Percentiles rank a stretch among this genome's conserved stretches.
phyloP scores from a whole-genome alignment of 1,284 basidiomycete genomes.

The Waitea zeae region DNA sequence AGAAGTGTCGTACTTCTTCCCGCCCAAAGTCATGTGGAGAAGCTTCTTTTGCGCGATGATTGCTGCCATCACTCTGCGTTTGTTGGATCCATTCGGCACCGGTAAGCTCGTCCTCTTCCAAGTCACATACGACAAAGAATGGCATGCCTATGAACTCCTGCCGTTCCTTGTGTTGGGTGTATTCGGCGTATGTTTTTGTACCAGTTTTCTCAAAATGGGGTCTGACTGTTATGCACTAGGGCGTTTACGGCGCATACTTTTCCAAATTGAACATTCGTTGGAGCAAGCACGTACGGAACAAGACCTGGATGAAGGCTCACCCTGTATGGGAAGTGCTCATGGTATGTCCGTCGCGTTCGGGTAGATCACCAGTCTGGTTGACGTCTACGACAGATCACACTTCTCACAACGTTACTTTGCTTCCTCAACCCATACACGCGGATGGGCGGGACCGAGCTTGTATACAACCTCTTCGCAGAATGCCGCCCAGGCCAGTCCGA shows the following conservation, averaged over 20 bases:
- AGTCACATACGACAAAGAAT: conserved; percentile 83
- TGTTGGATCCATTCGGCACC: conserved; percentile 85
- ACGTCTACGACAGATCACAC: conserved; percentile 39
- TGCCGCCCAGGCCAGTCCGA: conserved; percentile 36
- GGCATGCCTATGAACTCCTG: conserved; percentile 73
- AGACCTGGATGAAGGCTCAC: conserved; percentile 65
- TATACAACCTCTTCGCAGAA: conserved; percentile 83
- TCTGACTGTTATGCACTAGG: conserved; percentile 24
- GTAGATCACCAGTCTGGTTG: conserved; percentile 5
- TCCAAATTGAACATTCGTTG: conserved; percentile 85
- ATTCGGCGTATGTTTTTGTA: conserved; percentile 62
- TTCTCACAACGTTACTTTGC: conserved; percentile 59
- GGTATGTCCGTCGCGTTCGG: conserved; percentile 24
- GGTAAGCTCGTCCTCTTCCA: conserved; percentile 77
- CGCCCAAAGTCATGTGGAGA: conserved; percentile 88
- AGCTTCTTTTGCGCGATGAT: conserved; percentile 97
- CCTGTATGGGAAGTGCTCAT: conserved; percentile 76
- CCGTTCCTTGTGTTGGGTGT: conserved; percentile 79
- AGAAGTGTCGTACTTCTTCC: conserved; percentile 93
- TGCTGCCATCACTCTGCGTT: conserved; percentile 75
- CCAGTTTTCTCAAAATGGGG: neutral
- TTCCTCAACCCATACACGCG: conserved; percentile 85
- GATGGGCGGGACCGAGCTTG: conserved; percentile 91
- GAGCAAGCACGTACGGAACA: conserved; percentile 68
- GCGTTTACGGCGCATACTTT: conserved; percentile 88